Evolutionary conservation across 768 basidiomycete genomes (phyloP), one percentile per base, ranked within the genome.

Genomic region (Termitomyces sp.): DNA sequence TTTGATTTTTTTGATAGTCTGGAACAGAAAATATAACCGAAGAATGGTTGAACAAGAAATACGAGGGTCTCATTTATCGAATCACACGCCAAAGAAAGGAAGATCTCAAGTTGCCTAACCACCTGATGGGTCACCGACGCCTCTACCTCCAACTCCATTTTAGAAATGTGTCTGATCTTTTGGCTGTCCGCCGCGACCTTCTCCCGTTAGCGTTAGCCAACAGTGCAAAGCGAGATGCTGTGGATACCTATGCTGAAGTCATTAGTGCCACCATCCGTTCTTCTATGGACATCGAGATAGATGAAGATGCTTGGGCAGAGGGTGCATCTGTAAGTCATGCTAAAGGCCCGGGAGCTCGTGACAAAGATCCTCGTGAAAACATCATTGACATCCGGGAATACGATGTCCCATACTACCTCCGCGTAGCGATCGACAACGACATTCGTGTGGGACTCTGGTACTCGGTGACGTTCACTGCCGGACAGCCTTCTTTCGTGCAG

Each of bases 371-470:
- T n/a, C 79, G 84, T 47, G 94, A 98, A 52, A 87, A 84, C 62
- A 92, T 98, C 66, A 83, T 97, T 67, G 97, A 99, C 67, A 81
- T 96, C 45, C 83, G 97, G 35, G 97, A 98, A 68, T 98, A 87
- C 70, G 97, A 99, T 70, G 92, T 98, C 26, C 91, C 93, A 0
- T 99, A 98, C 70, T 98, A 98, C 71, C 78, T 97, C 45, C 93
- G 97, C 19, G 96, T 98, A n/a, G 94, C 96, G 14, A 99, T 99
- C 71, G 97, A 99, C 80, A 93, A 95, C 67, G 93, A 98, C 45
- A 82, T 98, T 47, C 93, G 97, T 47, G 95, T 97, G 51, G 97
- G 97, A 48, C 74, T 98, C n/a, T 99, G 97, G 97, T 99, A 99
- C 64, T 79, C 83, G 0, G 83, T 99, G 51, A 84, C 87, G 4